A percentile compares a stretch with the other conserved stretches of the same genome.
Conservation (phyloP, 2,329 filamentous ascomycete species). For the Macrophomina tecta region DNA sequence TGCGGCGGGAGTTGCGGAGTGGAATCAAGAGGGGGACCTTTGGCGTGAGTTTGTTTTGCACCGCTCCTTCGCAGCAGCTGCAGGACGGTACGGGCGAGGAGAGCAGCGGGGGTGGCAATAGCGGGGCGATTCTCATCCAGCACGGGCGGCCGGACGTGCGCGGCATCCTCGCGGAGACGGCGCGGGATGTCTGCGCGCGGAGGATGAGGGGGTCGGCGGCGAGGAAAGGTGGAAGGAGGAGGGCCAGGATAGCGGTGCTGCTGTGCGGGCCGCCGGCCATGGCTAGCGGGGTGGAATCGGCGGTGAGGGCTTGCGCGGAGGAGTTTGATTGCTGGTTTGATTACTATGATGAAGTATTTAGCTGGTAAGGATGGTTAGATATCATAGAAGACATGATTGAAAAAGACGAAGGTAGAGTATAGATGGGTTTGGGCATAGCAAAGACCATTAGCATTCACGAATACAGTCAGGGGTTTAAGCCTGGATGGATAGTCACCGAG, state of each 20-base stretch:
- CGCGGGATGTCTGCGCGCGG: conserved; percentile 24
- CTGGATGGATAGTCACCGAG: no score
- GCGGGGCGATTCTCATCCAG: background rate
- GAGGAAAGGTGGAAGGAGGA: conserved; percentile 35
- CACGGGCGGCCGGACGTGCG: conserved; percentile 49
- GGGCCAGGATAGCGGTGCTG: conserved; percentile 44
- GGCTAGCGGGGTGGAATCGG: conserved; percentile 52
- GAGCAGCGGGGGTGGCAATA: background rate
- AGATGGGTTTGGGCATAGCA: background rate
- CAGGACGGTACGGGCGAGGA: background rate
- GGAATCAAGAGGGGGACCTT: conserved; percentile 38
- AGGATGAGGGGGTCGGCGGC: conserved; percentile 30
- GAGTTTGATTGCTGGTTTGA: conserved; percentile 44
- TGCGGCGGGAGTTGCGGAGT: conserved; percentile 34
- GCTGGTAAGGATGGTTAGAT: conserved; percentile 41
- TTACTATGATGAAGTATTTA: conserved; percentile 57
- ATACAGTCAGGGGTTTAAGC: no score
- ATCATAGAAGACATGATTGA: no score
- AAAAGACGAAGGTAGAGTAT: background rate
- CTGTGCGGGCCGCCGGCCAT: conserved; percentile 54
- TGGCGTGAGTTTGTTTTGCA: conserved; percentile 28
- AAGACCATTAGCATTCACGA: no score
- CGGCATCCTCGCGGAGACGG: conserved; percentile 42
- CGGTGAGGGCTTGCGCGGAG: conserved; percentile 45
- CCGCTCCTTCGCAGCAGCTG: background rate